Percentiles rank a stretch among this genome's conserved stretches.
phyloP scores from a whole-genome alignment of 108 stramenopile genomes.

The Cyclotella sp. region DNA sequence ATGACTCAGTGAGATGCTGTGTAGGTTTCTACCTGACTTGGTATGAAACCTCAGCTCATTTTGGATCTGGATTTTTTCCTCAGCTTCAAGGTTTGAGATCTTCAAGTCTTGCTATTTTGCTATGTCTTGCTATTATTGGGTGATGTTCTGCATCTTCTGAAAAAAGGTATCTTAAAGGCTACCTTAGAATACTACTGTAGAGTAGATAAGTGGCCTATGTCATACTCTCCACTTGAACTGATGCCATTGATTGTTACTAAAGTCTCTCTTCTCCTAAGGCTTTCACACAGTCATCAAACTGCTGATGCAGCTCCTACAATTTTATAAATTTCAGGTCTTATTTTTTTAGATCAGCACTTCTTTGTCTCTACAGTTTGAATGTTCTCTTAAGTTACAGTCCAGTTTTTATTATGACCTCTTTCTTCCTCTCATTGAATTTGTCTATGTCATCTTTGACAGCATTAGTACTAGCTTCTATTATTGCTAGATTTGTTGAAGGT shows the following conservation, averaged over 20 bases:
- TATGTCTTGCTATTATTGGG: no score
- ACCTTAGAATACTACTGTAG: no score
- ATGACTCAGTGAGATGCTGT: no score
- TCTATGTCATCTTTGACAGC: neutral
- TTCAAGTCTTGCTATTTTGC: no score
- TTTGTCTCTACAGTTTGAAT: neutral
- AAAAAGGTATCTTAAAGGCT: no score
- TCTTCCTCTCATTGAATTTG: neutral
- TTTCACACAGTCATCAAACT: neutral
- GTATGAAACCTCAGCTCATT: no score
- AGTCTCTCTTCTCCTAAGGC: conserved; percentile 4
- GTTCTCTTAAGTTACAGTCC: neutral
- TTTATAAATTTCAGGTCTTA: neutral
- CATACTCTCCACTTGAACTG: conserved; percentile 1
- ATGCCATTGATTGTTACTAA: conserved; percentile 15
- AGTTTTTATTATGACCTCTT: neutral
- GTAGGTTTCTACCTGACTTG: no score
- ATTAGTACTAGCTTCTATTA: neutral
- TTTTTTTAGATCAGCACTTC: neutral
- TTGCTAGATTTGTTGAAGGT: neutral
- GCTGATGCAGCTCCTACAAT: neutral
- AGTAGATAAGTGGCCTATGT: no score
- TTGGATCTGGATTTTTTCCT: no score
- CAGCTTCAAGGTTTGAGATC: no score
- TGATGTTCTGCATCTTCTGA: no score